A percentile compares a stretch with the other conserved stretches of the same genome.
phyloP scores from a whole-genome alignment of 306 rosid genomes.

The Rosa rugosa region DNA sequence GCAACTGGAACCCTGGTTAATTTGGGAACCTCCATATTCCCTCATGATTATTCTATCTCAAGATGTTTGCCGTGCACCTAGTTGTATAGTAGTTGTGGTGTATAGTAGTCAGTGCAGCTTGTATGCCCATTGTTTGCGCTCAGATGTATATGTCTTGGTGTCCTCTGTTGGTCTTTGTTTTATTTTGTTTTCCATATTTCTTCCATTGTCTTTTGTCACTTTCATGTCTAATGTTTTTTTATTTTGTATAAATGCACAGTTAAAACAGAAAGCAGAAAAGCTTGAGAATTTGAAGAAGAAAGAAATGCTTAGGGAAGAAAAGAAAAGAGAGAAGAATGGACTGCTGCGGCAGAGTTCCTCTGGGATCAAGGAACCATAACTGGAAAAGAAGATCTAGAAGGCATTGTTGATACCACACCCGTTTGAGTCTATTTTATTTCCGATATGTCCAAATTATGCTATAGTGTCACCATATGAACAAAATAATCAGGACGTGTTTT shows the following conservation, averaged over 20 bases:
- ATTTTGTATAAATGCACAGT: slow-evolving; percentile 33
- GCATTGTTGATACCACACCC: slow-evolving; percentile 19
- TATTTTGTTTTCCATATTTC: neutral
- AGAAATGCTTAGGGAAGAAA: slow-evolving; percentile 44
- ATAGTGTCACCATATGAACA: neutral
- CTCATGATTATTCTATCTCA: neutral
- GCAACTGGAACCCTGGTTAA: neutral
- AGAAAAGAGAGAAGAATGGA: slow-evolving; percentile 60
- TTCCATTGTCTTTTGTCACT: neutral
- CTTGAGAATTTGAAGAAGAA: slow-evolving; percentile 70
- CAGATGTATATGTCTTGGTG: neutral
- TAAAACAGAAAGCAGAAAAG: slow-evolving; percentile 74
- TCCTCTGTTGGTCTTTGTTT: neutral
- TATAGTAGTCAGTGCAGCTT: neutral
- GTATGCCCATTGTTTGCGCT: neutral
- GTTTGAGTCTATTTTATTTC: slow-evolving; percentile 33
- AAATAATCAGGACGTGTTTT: slow-evolving; percentile 4
- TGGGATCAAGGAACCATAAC: slow-evolving; percentile 51
- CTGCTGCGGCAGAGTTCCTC: slow-evolving; percentile 50
- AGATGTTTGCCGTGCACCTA: neutral
- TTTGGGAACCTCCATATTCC: neutral
- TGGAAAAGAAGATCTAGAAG: slow-evolving; percentile 42
- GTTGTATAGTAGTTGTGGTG: neutral
- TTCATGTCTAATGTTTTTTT: neutral
- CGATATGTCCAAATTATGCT: neutral